These are phyloP conservation scores for Talaromyces pinophilus DNA, from an alignment of 2,329 filamentous ascomycete genomes.

Conservation along the genomic window DNA sequence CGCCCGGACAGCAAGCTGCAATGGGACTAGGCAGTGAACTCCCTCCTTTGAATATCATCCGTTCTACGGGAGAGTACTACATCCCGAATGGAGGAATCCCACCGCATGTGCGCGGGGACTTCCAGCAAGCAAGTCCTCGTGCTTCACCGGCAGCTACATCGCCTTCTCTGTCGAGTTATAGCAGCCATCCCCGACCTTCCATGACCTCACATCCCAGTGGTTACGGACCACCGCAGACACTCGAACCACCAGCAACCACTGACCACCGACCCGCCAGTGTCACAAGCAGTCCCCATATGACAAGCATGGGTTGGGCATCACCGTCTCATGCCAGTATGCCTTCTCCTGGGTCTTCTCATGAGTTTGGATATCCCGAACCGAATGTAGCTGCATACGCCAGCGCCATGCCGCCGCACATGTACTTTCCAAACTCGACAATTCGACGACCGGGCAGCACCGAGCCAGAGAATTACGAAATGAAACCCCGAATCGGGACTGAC, in stretches of 20 bases:
- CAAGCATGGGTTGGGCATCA: constrained; percentile 79
- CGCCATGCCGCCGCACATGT: constrained; percentile 62
- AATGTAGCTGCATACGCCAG: constrained; percentile 54
- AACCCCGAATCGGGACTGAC: constrained; percentile 47
- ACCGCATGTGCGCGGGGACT: constrained; percentile 75
- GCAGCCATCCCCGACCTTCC: constrained; percentile 53
- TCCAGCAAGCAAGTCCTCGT: constrained; percentile 69
- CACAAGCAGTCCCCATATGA: constrained; percentile 84
- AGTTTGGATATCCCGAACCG: constrained; percentile 81
- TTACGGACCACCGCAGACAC: constrained; percentile 79
- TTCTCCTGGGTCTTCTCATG: constrained; percentile 68
- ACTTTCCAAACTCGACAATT: constrained; percentile 69
- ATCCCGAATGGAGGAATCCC: constrained; percentile 78
- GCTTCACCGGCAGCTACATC: constrained; percentile 64
- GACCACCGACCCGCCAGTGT: constrained; percentile 74
- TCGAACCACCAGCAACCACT: constrained; percentile 77
- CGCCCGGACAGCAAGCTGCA: constrained; percentile 77
- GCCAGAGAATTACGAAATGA: constrained; percentile 65
- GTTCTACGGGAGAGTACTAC: constrained; percentile 71
- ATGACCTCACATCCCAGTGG: constrained; percentile 82
- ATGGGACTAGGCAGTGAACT: constrained; percentile 79
- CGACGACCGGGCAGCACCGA: constrained; percentile 76
- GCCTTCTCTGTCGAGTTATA: constrained; percentile 64
- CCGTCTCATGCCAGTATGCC: constrained; percentile 73
- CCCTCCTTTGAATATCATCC: constrained; percentile 68